Conservation (phyloP, 1,284 basidiomycete genomes). For the Anthracocystis panici-leucophaei region DNA sequence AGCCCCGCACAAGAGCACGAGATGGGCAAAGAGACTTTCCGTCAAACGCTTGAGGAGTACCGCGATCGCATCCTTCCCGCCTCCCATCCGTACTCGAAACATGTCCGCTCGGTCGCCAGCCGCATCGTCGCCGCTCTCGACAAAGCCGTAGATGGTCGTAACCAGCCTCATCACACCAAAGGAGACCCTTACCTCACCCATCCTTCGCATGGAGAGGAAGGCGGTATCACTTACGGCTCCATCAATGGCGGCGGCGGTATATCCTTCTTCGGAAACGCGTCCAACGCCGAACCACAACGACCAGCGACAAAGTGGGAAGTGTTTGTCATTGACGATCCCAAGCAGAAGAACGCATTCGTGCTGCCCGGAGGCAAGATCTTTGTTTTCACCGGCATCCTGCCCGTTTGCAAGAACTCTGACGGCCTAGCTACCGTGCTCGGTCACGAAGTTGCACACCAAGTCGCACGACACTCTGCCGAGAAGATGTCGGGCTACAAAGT, state of each 20-base stretch:
- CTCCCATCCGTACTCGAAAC: constrained; percentile 77
- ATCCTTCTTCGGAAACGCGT: constrained; percentile 17
- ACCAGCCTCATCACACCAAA: constrained; percentile 39
- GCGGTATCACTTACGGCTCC: constrained; percentile 43
- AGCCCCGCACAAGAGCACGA: constrained; percentile 52
- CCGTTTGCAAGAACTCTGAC: constrained; percentile 81
- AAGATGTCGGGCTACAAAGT: constrained; percentile 66
- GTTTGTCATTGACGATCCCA: constrained; percentile 82
- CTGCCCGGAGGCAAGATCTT: constrained; percentile 81
- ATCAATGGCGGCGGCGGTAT: neutral
- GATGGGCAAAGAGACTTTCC: constrained; percentile 73
- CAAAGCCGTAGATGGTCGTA: constrained; percentile 70
- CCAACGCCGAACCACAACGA: constrained; percentile 3
- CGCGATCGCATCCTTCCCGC: constrained; percentile 76
- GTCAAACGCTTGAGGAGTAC: constrained; percentile 75
- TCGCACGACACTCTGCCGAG: constrained; percentile 57
- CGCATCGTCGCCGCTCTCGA: constrained; percentile 81
- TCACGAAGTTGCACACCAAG: constrained; percentile 86
- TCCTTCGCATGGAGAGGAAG: constrained; percentile 42
- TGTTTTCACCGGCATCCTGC: constrained; percentile 87
- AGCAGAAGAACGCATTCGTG: constrained; percentile 82
- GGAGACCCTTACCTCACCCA: constrained; percentile 38
- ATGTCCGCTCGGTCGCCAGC: constrained; percentile 75
- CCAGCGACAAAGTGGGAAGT: constrained; percentile 75
- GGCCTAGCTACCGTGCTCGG: constrained; percentile 87